phyloP scores from a whole-genome alignment of 805 yeast genomes.

The Yarrowia sp. region DNA sequence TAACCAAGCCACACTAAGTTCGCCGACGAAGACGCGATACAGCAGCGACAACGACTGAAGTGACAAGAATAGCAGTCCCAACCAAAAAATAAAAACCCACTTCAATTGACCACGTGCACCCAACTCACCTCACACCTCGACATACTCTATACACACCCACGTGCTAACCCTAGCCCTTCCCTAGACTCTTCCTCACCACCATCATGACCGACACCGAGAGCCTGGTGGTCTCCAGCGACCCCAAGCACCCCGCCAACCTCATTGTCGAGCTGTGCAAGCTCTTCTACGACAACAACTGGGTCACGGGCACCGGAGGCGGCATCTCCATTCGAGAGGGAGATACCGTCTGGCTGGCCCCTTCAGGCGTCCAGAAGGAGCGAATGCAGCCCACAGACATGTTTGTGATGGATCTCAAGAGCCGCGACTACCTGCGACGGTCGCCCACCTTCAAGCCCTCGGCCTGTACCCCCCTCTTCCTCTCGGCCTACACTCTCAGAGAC shows the following conservation, averaged over 20 bases:
- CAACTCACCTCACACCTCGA: not conserved
- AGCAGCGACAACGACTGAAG: too few species aligned
- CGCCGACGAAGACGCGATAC: not conserved
- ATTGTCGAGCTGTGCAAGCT: conserved; percentile 77
- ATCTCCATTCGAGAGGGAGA: conserved; percentile 65
- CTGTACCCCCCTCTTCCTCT: conserved; percentile 83
- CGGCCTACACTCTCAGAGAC: conserved; percentile 61
- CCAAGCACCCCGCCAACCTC: conserved; percentile 75
- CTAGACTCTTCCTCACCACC: not conserved
- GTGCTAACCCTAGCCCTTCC: conserved; percentile 6
- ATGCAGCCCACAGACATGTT: conserved; percentile 80
- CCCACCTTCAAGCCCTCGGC: conserved; percentile 78
- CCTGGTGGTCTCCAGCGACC: conserved; percentile 38
- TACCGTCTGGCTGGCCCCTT: conserved; percentile 76
- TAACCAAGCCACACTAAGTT: not conserved
- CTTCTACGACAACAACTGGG: conserved; percentile 84
- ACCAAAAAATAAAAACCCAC: too few species aligned
- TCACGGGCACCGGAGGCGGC: conserved; percentile 96
- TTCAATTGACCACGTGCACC: too few species aligned
- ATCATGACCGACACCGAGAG: not conserved
- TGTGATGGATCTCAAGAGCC: conserved; percentile 58
- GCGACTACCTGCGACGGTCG: conserved; percentile 60
- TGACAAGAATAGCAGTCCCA: too few species aligned
- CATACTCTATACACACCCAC: not conserved
- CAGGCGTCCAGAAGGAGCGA: conserved; percentile 94